Conservation (phyloP, 2,329 filamentous ascomycete species). For the Cercospora zeina region DNA sequence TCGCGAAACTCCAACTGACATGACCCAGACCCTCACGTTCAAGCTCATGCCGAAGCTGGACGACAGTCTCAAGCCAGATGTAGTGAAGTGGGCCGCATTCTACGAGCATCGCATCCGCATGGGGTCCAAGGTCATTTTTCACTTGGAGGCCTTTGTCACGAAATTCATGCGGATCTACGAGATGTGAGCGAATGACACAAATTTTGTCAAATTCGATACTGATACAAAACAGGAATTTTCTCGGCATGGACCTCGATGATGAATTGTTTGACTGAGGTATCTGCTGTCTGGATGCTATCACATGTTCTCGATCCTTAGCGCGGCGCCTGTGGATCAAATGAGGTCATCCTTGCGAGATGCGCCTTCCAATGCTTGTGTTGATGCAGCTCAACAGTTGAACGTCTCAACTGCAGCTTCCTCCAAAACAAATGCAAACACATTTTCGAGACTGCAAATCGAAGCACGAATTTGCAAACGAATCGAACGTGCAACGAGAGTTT, state of each 20-base stretch:
- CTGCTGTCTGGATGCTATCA: conserved; percentile 2
- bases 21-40: conserved; percentile 73
- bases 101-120: conserved; percentile 94
- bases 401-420: conserved; percentile 12
- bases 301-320: conserved; percentile 32
- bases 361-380: conserved; percentile 15
- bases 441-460: not conserved
- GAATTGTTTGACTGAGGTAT: conserved; percentile 43
- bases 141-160: conserved; percentile 95
- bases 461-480: not conserved
- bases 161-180: conserved; percentile 98
- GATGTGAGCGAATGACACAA: conserved; percentile 58
- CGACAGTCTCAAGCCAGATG: conserved; percentile 83
- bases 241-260: conserved; percentile 72
- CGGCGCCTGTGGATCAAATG: conserved; percentile 30
- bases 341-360: conserved; percentile 16
- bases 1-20: not conserved
- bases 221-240: conserved; percentile 53
- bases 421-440: not conserved
- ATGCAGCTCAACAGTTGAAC: conserved; percentile 19
- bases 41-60: conserved; percentile 86
- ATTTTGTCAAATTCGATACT: conserved; percentile 13
- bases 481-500: not conserved
- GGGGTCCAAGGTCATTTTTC: conserved; percentile 91
- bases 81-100: conserved; percentile 94